Base-by-base conservation (phyloP, 805 yeast species). In the Metschnikowia colocasiae region DNA sequence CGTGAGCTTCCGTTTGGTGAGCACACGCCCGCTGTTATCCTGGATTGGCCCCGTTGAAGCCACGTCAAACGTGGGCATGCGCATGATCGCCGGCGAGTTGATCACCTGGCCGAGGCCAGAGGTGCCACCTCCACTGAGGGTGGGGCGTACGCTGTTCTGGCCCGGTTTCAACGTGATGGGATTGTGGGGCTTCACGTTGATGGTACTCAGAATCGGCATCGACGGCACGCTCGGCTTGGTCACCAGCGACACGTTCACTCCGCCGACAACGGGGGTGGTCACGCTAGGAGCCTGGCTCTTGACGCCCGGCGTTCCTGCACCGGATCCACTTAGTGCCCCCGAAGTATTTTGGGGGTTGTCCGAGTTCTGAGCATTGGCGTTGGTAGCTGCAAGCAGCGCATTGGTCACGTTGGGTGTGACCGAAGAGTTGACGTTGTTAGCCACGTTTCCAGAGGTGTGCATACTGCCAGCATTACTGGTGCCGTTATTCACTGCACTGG, bases 1-100 rank as follows among this genome's bases (percentile, higher is more conserved):
- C 53, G 87, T 79, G 55, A 94, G 74, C 63, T 94, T 94, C 43
- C 99, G 75, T 64, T 94, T 94, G 33, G 94, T 85, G 61, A 94
- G 71, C 1, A 91, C 95, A 23, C 97, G 69, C 41, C 86, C 89
- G 6, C 87, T 85, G 52, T 82, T 87, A 43, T 71, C 76, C 5
- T 74, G 73, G 32, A 69, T 56, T 6, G 65, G 53, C 6, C 62
- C 63, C 6, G 62, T 57, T 20, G 63, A 59, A 4, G 73, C 65
- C 55, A 88, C 71, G 58, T 90, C 97, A 61, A 85, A 87, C 4
- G 85, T 81, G 18, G 96, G 97, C 38, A 91, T 76, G 53, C 82
- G 83, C 41, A 81, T 71, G 45, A 83, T 60, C 0, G 86, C 87
- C 0, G 97, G 97, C 1, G 90, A 80, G 13, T 87, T 81, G 47